Evolutionary conservation across 2,329 filamentous ascomycete genomes (phyloP).

Genomic region (Trichophyton schoenleinii): DNA sequence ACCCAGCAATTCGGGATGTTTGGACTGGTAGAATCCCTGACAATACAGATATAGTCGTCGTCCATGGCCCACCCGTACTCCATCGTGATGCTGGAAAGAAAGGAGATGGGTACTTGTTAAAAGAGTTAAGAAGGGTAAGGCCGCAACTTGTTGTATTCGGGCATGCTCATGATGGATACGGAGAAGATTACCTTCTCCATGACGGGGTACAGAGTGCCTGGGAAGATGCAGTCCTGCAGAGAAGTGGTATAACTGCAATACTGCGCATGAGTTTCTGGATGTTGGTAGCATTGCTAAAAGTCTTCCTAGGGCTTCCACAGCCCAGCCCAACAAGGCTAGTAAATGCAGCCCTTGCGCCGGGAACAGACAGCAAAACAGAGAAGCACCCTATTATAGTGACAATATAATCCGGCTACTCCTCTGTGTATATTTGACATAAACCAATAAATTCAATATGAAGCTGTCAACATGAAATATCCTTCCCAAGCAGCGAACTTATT

Average conservation of each 20-base stretch:
- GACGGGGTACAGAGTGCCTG: neutral
- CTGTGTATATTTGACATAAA: too few species aligned
- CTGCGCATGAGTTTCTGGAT: neutral
- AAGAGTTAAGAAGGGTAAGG: conserved; percentile 14
- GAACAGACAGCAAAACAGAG: neutral
- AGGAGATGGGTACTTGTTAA: conserved; percentile 14
- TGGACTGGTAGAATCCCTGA: conserved; percentile 14
- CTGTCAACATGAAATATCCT: too few species aligned
- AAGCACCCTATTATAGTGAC: neutral
- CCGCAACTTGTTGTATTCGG: conserved; percentile 18
- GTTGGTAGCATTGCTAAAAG: neutral
- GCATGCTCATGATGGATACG: conserved; percentile 18
- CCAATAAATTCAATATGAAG: too few species aligned
- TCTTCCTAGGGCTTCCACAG: neutral
- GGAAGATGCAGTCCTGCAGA: neutral
- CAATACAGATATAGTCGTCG: conserved; percentile 16
- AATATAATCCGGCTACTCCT: neutral
- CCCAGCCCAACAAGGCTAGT: neutral
- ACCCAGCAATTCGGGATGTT: conserved; percentile 12
- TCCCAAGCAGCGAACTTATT: too few species aligned
- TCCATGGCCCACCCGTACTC: conserved; percentile 16
- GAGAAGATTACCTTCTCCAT: neutral
- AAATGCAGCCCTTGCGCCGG: neutral
- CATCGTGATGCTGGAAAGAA: conserved; percentile 15
- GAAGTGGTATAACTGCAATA: neutral